Evolutionary conservation across 768 basidiomycete species (phyloP).

Genomic region (Daedaleopsis sinensis): DNA sequence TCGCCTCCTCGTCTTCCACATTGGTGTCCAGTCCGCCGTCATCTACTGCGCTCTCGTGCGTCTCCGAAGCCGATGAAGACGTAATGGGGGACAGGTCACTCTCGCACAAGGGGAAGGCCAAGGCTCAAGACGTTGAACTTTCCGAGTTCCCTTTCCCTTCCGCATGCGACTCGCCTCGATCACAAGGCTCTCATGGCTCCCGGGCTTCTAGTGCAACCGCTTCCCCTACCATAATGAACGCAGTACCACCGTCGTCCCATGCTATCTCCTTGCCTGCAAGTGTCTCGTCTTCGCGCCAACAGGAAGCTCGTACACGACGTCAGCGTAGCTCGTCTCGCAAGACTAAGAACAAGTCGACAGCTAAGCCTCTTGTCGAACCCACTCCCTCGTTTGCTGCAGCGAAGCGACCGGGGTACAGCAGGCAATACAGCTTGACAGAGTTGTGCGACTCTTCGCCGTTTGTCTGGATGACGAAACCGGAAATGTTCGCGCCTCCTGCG

Average conservation of each 20-base stretch:
- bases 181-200: slow-evolving; percentile 6
- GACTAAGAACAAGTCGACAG: background rate
- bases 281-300: background rate
- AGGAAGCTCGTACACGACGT: background rate
- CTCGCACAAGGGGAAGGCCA: slow-evolving; percentile 12
- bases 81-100: background rate
- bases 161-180: slow-evolving; percentile 1
- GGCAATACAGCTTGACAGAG: slow-evolving; percentile 28
- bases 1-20: slow-evolving; percentile 15
- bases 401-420: slow-evolving; percentile 1
- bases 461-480: slow-evolving; percentile 23
- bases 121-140: slow-evolving; percentile 4
- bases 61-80: slow-evolving; percentile 10
- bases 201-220: slow-evolving; percentile 15
- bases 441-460: slow-evolving; percentile 21
- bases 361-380: background rate
- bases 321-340: background rate
- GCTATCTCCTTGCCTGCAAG: background rate
- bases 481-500: slow-evolving; percentile 14
- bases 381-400: slow-evolving; percentile 12
- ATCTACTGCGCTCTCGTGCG: slow-evolving; percentile 7
- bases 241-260: background rate
- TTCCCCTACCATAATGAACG: slow-evolving; percentile 6
- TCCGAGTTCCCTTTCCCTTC: slow-evolving; percentile 29
- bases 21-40: slow-evolving; percentile 4